Evolutionary conservation across 2,329 filamentous ascomycete species (phyloP).

Genomic region (Didymella keratinophila): DNA sequence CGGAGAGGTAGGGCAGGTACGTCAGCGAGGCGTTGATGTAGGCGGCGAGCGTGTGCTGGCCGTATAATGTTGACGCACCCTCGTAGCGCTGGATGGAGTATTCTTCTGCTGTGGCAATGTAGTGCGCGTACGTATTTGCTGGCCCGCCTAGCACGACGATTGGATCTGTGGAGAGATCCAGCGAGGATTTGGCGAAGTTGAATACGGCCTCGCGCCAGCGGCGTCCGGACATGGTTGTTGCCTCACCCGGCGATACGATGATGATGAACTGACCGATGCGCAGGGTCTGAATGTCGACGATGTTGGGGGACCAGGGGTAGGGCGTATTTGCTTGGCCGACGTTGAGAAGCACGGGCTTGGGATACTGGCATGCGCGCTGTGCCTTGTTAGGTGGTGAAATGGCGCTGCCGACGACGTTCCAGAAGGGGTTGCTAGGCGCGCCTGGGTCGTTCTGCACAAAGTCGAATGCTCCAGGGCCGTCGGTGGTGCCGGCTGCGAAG

Average conservation of each 20-base stretch:
- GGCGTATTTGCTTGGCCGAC: slow-evolving; percentile 81
- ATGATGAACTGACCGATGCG: slow-evolving; percentile 86
- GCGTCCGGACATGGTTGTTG: slow-evolving; percentile 89
- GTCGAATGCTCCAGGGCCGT: slow-evolving; percentile 90
- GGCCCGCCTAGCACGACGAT: slow-evolving; percentile 87
- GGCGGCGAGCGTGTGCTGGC: slow-evolving; percentile 80
- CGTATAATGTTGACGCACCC: slow-evolving; percentile 90
- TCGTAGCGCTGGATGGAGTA: slow-evolving; percentile 89
- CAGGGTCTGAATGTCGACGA: slow-evolving; percentile 86
- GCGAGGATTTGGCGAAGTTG: slow-evolving; percentile 35
- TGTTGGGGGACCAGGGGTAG: slow-evolving; percentile 89
- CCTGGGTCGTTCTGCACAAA: slow-evolving; percentile 87
- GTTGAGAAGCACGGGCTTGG: slow-evolving; percentile 87
- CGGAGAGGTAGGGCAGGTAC: slow-evolving; percentile 71
- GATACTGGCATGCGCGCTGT: slow-evolving; percentile 77
- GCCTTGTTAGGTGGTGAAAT: slow-evolving; percentile 73
- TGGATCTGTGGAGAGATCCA: slow-evolving; percentile 24
- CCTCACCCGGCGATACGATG: slow-evolving; percentile 85
- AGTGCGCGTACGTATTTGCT: slow-evolving; percentile 89
- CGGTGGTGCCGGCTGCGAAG: slow-evolving; percentile 91
- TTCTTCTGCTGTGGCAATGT: slow-evolving; percentile 80
- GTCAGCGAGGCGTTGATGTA: slow-evolving; percentile 87
- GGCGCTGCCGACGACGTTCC: slow-evolving; percentile 76
- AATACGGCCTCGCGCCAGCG: slow-evolving; percentile 72
- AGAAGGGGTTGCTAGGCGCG: slow-evolving; percentile 79